Evolutionary conservation across 306 rosid genomes (phyloP), one percentile per base, ranked within the genome.

Genomic region (apple (Malus domestica)): DNA sequence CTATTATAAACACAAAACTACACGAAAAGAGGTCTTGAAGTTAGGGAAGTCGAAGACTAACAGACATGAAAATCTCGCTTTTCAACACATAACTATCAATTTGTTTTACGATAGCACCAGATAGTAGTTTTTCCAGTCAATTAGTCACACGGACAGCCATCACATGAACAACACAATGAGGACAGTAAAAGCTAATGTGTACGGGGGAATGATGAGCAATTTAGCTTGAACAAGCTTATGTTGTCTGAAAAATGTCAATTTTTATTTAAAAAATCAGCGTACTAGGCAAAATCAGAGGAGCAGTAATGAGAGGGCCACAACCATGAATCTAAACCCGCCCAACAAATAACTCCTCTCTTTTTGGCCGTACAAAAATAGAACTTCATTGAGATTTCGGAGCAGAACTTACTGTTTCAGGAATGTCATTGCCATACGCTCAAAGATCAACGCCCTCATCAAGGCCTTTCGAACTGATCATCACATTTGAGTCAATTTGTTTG

Each of bases 361-460:
- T 14, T 7, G 38, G 10, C 14, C 29, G 23, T 64, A 32, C 16
- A 72, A 57, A 32, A 35, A 46, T 20, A 71, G 68, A 64, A 32
- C 7, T 64, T 22, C 20, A 57, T 35, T 54, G 44, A 30, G 46
- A 52, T 58, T 46, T 74, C 35, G 71, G 30, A 2, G 38, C 12
- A 32, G 42, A 70, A 65, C 78, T 75, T 79, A 83, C 83, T 18
- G 29, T 58, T 15, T n/a, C 40, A 64, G 23, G 16, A 68, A 54
- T 58, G 33, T 11, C 49, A 78, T 57, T 13, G 76, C 44, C 25
- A 70, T 18, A 30, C 73, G 76, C 70, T 89, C 84, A 95, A 55
- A 79, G 85, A 86, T 96, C 99, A 49, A 96, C 96, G 67, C 99
- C 97, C 83, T 92, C 99, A 32, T 96, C 97, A 3, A 96, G 96